A percentile compares a stretch with the other conserved stretches of the same genome.
Evolutionary conservation across 768 basidiomycete genomes (phyloP).

Genomic region (Butyriboletus loyo): DNA sequence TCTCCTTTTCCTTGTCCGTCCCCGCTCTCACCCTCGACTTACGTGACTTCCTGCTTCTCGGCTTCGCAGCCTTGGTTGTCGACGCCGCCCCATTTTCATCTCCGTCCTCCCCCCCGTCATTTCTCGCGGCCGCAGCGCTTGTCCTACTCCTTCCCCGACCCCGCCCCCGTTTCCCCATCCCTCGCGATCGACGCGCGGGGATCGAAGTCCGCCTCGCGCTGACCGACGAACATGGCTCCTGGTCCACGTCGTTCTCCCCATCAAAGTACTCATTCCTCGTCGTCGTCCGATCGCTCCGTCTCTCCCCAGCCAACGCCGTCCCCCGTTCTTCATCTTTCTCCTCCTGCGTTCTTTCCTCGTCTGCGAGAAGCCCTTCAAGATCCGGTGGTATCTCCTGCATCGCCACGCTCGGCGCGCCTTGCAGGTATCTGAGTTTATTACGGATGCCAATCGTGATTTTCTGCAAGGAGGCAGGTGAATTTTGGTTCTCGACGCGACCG

Average conservation of each 20-base stretch:
- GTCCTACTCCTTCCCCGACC: slow-evolving; percentile 35
- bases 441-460: slow-evolving; percentile 82
- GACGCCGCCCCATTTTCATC: slow-evolving; percentile 30
- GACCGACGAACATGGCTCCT: slow-evolving; percentile 35
- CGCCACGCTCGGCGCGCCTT: slow-evolving; percentile 93
- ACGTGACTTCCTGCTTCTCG: slow-evolving; percentile 30
- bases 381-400: slow-evolving; percentile 98
- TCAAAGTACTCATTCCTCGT: slow-evolving; percentile 73
- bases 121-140: slow-evolving; percentile 22
- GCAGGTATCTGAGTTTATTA: slow-evolving; percentile 86
- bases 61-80: slow-evolving; percentile 29
- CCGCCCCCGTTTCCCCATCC: slow-evolving; percentile 26
- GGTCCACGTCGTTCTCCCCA: slow-evolving; percentile 66
- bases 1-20: slow-evolving; percentile 28
- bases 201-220: slow-evolving; percentile 14
- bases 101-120: slow-evolving; percentile 39
- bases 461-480: slow-evolving; percentile 78
- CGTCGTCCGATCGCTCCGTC: slow-evolving; percentile 48
- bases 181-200: slow-evolving; percentile 20
- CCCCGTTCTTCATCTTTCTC: slow-evolving; percentile 70
- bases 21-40: slow-evolving; percentile 20
- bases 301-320: slow-evolving; percentile 51
- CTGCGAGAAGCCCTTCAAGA: slow-evolving; percentile 70
- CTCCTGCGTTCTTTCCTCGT: slow-evolving; percentile 65
- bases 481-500: slow-evolving; percentile 90